Evolutionary conservation across 2,329 filamentous ascomycete species (phyloP), one percentile per base, ranked within the genome.

Genomic region (Botryosphaeria dothidea): DNA sequence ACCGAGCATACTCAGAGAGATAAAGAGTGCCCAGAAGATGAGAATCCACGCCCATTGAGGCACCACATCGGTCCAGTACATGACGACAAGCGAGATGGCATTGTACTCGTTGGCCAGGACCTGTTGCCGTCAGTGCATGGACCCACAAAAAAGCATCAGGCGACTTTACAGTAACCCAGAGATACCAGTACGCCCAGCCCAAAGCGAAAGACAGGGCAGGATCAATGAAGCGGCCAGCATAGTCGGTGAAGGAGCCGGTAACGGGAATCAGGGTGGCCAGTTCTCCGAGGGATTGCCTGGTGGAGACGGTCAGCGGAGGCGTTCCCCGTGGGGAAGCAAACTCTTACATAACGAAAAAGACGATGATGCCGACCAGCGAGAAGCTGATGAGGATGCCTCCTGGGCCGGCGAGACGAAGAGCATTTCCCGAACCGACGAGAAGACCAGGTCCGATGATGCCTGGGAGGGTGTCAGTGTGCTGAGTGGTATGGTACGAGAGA

Each of bases 11-110:
- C 77, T 79, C 6, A 82, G 69, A 3, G 67, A 70, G 61, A 81
- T 75, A 64, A 81, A 83, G 8, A 81, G 69, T 3, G 75, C 74
- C 78, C 78, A 83, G 68, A 78, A 82, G 6, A 83, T 77, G 6
- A 83, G 66, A 21, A 82, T 79, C 80, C 80, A 83, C 3, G 72
- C 81, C 69, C 79, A 83, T 52, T 76, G 73, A 0, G 81, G 81
- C 1, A 82, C 74, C 1, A 73, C 73, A 29, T 80, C 75, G 0
- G 78, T 79, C 80, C 81, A 83, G 52, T 80, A 79, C 4, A 75
- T 75, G 65, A 83, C 77, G 4, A 83, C 77, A 3, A 66, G 49
- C 1, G 79, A 78, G 46, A 82, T 78, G 6, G 78, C 77, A 67
- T 82, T 82, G 61, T 81, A 82, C 69, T 82, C 80, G 62, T 72